phyloP scores from a whole-genome alignment of 257 asterid genomes.

The Ehretia macrophylla region DNA sequence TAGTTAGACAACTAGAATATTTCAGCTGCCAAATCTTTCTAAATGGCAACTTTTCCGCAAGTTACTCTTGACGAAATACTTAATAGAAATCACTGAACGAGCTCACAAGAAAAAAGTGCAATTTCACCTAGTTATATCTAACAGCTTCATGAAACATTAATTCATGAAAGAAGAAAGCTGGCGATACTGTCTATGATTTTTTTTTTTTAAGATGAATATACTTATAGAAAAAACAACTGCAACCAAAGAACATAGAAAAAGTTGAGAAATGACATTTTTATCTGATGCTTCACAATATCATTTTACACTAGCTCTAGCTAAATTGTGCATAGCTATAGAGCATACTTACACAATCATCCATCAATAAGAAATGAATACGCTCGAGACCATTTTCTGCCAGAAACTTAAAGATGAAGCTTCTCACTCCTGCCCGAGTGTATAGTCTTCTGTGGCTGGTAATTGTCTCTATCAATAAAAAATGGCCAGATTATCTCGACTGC shows the following conservation, averaged over 20 bases:
- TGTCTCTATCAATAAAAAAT: not conserved
- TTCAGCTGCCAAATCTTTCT: too few relatives aligned
- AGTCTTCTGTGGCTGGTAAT: not conserved
- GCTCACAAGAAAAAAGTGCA: not conserved
- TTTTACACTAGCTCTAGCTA: not conserved
- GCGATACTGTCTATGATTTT: not conserved
- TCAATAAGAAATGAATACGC: not conserved
- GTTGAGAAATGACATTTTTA: not conserved
- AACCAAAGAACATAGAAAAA: not conserved
- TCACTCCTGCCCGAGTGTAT: too few relatives aligned
- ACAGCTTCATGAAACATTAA: not conserved
- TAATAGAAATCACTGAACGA: not conserved
- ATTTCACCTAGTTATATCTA: not conserved
- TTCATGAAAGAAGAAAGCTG: not conserved
- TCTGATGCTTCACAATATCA: not conserved
- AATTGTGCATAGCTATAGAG: not conserved
- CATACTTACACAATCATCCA: not conserved
- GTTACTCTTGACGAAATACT: too few relatives aligned
- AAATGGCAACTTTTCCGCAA: too few relatives aligned
- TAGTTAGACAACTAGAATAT: too few relatives aligned
- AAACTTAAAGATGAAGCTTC: too few relatives aligned
- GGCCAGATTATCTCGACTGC: conserved; percentile 1
- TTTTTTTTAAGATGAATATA: not conserved
- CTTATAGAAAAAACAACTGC: not conserved
- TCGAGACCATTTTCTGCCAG: not conserved